A percentile compares a stretch with the other conserved stretches of the same genome.
phyloP scores from a whole-genome alignment of 164 flowering plant genomes.

The Magnolia sinica region DNA sequence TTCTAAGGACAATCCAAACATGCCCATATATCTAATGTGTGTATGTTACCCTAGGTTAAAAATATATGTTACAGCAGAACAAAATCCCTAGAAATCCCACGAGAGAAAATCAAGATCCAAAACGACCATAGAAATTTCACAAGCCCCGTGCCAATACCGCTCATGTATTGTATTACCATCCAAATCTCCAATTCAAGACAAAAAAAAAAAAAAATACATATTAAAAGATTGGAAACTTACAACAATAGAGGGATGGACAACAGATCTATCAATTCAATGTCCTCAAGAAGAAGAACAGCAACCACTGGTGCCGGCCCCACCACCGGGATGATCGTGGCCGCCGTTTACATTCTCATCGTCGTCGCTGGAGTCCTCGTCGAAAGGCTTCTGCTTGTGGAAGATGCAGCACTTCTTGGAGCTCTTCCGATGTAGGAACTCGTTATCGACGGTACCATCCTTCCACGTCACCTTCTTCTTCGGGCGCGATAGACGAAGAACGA shows the following conservation, averaged over 20 bases:
- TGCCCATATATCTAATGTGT: too few relatives aligned
- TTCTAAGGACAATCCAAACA: too few relatives aligned
- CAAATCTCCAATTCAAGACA: too few relatives aligned
- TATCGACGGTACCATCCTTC: conserved; percentile 95
- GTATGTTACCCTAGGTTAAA: too few relatives aligned
- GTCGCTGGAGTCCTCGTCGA: conserved; percentile 87
- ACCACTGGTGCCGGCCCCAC: not conserved
- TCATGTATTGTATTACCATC: too few relatives aligned
- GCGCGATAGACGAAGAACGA: conserved; percentile 54
- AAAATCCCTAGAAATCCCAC: too few relatives aligned
- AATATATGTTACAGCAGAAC: too few relatives aligned
- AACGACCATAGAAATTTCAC: too few relatives aligned
- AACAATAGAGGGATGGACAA: not conserved
- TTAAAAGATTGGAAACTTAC: too few relatives aligned
- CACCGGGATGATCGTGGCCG: conserved; percentile 3
- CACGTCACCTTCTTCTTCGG: conserved; percentile 83
- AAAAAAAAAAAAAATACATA: too few relatives aligned
- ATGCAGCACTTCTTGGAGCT: conserved; percentile 96
- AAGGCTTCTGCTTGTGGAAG: conserved; percentile 85
- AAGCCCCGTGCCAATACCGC: too few relatives aligned
- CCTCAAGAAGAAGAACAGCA: not conserved
- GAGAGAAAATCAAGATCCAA: too few relatives aligned
- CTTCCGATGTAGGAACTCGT: conserved; percentile 83
- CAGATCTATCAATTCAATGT: not conserved
- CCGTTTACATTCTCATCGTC: conserved; percentile 23